Evolutionary conservation across 306 rosid species (phyloP), one percentile per base, ranked within the genome.

Genomic region (Urtica urens): DNA sequence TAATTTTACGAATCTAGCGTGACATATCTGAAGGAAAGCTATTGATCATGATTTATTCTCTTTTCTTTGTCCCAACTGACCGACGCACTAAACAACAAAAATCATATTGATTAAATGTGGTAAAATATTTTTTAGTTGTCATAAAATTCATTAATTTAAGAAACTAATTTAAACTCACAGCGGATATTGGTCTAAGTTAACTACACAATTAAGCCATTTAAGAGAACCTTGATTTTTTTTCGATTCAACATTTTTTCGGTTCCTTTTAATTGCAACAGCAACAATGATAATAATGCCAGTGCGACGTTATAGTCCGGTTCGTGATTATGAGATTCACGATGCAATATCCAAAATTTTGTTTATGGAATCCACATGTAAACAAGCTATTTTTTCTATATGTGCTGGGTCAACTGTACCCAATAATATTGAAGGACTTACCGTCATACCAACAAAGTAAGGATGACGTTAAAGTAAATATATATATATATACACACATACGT

Each of bases 361-460:
- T 15, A 18, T 49, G 55, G 39, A 39, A 27, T 29, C 55, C 55
- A 49, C 55, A 30, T 16, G 33, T 24, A n/a, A 14, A 23, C 24
- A 21, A 20, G 27, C 23, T 12, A 19, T 20, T 20, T 43, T 41
- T 18, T 22, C 15, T 20, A 9, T 19, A 43, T 11, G 3, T 21
- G 25, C 23, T 46, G 31, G 51, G 22, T 28, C 38, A 29, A 30
- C 55, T 29, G 39, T 28, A 30, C 40, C 26, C 55, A 49, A 16
- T n/a, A n/a, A n/a, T n/a, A n/a, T 29, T 11, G 2, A 43, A 17
- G 55, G 38, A 19, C 26, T 3, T 49, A 29, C 55, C 55, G 55
- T 26, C 53, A 49, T 18, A 26, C 52, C 52, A 35, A 47, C 52
- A 47, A 26, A 47, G 35, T 10, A n/a, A n/a, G n/a, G n/a, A n/a